phyloP scores from a whole-genome alignment of 495 filamentous ascomycete species.

The Beverwykella pulmonaria region DNA sequence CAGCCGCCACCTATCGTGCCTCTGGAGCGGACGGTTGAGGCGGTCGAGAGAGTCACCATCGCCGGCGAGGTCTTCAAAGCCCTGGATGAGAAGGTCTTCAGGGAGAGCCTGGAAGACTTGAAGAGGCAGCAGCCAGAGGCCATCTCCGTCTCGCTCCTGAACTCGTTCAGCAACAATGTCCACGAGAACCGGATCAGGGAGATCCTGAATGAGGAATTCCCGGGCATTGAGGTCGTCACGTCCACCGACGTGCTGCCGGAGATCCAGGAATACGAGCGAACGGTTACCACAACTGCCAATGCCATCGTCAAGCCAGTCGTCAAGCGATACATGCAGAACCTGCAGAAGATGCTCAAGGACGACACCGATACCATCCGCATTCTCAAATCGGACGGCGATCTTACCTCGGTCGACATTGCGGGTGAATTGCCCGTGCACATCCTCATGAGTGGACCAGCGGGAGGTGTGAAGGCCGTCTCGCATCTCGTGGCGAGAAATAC shows the following conservation, averaged over 20 bases:
- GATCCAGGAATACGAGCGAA: conserved; percentile 57
- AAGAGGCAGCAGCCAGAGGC: conserved; percentile 49
- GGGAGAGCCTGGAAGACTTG: conserved; percentile 41
- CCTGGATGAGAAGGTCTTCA: conserved; percentile 49
- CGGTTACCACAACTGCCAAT: conserved; percentile 56
- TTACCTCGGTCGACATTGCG: conserved; percentile 52
- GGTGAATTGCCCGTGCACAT: conserved; percentile 53
- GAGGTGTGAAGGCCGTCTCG: conserved; percentile 53
- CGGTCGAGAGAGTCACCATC: conserved; percentile 53
- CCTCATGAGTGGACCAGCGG: conserved; percentile 54
- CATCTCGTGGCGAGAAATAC: conserved; percentile 53
- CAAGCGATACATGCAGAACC: conserved; percentile 50
- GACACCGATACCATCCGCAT: conserved; percentile 53
- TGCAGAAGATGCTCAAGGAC: conserved; percentile 44
- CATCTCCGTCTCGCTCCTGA: conserved; percentile 53
- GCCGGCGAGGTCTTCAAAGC: conserved; percentile 48
- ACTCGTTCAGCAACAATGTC: conserved; percentile 51
- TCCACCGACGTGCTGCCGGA: conserved; percentile 54
- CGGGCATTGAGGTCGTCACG: conserved; percentile 48
- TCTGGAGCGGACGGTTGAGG: conserved; percentile 53
- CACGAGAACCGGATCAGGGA: conserved; percentile 50
- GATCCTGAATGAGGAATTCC: conserved; percentile 48
- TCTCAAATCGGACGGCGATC: conserved; percentile 54
- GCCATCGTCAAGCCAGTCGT: conserved; percentile 56
- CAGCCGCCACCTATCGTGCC: conserved; percentile 56